Evolutionary conservation across 371 early-diverging fungal genomes (phyloP), one percentile per base, ranked within the genome.

Genomic region (Umbelopsis sp.): DNA sequence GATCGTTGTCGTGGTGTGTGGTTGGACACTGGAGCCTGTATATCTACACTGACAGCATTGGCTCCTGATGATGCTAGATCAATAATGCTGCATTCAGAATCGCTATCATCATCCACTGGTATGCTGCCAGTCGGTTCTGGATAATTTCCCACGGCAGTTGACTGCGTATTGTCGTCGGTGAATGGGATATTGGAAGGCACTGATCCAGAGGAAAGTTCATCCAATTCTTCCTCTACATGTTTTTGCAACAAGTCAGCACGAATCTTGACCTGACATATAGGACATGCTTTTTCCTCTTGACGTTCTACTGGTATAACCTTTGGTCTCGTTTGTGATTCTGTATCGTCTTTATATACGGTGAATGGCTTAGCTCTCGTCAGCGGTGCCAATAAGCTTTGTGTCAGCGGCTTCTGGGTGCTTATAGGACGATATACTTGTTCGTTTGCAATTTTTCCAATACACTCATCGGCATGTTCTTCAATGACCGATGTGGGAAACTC

Each of bases 391-490:
- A 57, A 35, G 8, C 12, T 35, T 18, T 14, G 57, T 29, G 7
- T 29, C 12, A 14, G 29, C 9, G 10, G 29, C 9, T 32, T 10
- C 35, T 7, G 35, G 1, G 1, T 16, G 7, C 7, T 6, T 48
- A 12, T 16, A 6, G 48, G 48, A 1, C 18, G 48, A 20, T 16
- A 3, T 1, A 6, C 16, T 16, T 1, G 18, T 48, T 20, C 48
- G 1, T 11, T 5, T 5, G 4, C 18, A 48, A 48, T 1, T 14
- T 57, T 32, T 25, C 57, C 57, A 35, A 18, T 57, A n/a, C 57
- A 57, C 18, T 57, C 57, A 57, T 35, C 32, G 14, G 57, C 57
- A 57, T 57, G 57, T 6, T 16, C 57, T n/a, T 57, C 57, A 14
- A 57, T 57, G 18, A 57, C n/a, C 12, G 57, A 57, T 4, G 29